Conservation (phyloP, 768 basidiomycete species). For the Pleurotus giganteus region DNA sequence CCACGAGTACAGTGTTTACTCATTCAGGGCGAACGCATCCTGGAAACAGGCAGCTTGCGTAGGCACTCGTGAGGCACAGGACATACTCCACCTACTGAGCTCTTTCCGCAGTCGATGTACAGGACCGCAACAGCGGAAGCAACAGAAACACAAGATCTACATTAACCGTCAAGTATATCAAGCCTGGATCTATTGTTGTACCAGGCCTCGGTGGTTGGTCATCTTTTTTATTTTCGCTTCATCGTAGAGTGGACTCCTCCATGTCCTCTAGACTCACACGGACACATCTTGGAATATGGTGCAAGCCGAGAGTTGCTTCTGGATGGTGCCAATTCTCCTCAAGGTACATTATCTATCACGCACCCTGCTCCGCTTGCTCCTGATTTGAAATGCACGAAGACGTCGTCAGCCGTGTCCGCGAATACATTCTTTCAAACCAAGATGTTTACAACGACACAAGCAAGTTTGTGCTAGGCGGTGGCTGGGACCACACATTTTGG, state of each 20-base stretch:
- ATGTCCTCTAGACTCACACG: conserved; percentile 64
- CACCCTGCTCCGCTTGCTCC: neutral
- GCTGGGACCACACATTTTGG: conserved; percentile 92
- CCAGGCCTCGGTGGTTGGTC: conserved; percentile 71
- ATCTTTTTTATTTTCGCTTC: neutral
- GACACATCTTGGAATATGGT: conserved; percentile 77
- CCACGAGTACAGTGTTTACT: conserved; percentile 63
- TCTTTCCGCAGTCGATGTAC: conserved; percentile 36
- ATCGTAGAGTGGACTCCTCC: conserved; percentile 11
- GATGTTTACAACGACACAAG: conserved; percentile 56
- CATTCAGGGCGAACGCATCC: conserved; percentile 47
- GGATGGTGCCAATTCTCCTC: conserved; percentile 54
- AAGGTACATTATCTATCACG: conserved; percentile 37
- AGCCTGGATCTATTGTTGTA: conserved; percentile 57
- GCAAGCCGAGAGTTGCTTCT: conserved; percentile 62
- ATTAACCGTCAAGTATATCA: conserved; percentile 46
- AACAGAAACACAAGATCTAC: conserved; percentile 19
- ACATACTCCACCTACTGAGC: neutral
- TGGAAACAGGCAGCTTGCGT: conserved; percentile 58
- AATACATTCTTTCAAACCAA: conserved; percentile 57
- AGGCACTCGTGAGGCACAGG: conserved; percentile 19
- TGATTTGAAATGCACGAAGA: conserved; percentile 35
- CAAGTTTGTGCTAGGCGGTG: conserved; percentile 73
- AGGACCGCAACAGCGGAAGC: conserved; percentile 33
- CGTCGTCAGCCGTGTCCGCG: conserved; percentile 57